phyloP scores from a whole-genome alignment of 352 stramenopile genomes.

The Bremia lactucae region DNA sequence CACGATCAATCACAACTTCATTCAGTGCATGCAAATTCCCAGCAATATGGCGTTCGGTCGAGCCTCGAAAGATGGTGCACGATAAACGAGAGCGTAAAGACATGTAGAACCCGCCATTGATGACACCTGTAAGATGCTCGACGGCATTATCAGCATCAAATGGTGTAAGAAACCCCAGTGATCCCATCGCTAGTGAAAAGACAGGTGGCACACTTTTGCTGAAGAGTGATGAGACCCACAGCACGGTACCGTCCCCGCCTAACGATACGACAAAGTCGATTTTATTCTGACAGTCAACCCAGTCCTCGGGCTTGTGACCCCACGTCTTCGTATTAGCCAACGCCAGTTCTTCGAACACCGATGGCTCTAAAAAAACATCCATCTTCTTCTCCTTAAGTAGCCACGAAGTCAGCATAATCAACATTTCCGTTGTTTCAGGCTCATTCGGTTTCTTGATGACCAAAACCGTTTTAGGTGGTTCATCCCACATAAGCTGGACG shows the following conservation, averaged over 20 bases:
- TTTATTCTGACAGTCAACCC: constrained; percentile 53
- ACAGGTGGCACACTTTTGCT: constrained; percentile 90
- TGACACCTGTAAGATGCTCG: constrained; percentile 62
- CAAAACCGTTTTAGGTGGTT: constrained; percentile 65
- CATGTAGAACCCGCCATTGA: constrained; percentile 78
- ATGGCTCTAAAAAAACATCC: constrained; percentile 59
- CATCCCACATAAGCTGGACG: constrained; percentile 85
- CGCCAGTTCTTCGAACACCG: constrained; percentile 55
- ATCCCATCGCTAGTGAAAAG: constrained; percentile 91
- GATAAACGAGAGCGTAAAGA: constrained; percentile 67
- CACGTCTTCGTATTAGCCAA: constrained; percentile 54
- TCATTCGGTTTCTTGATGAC: constrained; percentile 88
- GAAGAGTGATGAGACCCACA: constrained; percentile 85
- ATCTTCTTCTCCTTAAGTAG: constrained; percentile 66
- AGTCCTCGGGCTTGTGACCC: constrained; percentile 39
- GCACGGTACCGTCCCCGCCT: constrained; percentile 89
- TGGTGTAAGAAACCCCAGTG: constrained; percentile 93
- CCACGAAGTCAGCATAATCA: constrained; percentile 58
- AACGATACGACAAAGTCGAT: constrained; percentile 91
- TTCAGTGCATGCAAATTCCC: constrained; percentile 91
- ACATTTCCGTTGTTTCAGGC: constrained; percentile 52
- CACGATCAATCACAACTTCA: constrained; percentile 96
- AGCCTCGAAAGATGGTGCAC: constrained; percentile 56
- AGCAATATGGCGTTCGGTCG: constrained; percentile 40
- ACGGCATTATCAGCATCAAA: constrained; percentile 75